Percentiles rank a stretch among this genome's conserved stretches.
phyloP scores from a whole-genome alignment of 2,329 filamentous ascomycete genomes.

The Conoideocrella luteorostrata region DNA sequence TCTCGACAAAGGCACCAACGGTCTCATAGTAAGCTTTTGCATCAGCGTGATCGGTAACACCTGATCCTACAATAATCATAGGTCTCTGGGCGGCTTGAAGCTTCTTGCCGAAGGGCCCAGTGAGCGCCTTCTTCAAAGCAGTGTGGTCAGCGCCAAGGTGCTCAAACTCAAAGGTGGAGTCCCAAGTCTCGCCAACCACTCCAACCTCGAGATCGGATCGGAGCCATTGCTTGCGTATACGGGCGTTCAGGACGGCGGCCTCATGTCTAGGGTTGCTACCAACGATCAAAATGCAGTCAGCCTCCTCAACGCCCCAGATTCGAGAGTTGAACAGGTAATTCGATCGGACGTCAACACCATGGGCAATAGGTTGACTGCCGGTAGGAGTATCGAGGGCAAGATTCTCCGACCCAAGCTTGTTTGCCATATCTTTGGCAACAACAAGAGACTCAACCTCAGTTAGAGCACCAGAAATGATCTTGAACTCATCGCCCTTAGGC shows the following conservation, averaged over 20 bases:
- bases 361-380: conserved; percentile 76
- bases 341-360: conserved; percentile 87
- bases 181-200: conserved; percentile 82
- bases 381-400: conserved; percentile 84
- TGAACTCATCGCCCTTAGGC: conserved; percentile 90
- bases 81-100: conserved; percentile 80
- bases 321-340: conserved; percentile 97
- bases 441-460: conserved; percentile 90
- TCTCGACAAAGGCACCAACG: conserved; percentile 85
- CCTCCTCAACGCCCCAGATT: conserved; percentile 89
- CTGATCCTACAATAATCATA: conserved; percentile 95
- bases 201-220: conserved; percentile 90
- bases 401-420: conserved; percentile 94
- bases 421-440: conserved; percentile 93
- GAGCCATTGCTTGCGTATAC: conserved; percentile 97
- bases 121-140: conserved; percentile 76
- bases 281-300: conserved; percentile 84
- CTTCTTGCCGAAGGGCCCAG: conserved; percentile 88
- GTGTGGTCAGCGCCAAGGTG: conserved; percentile 76
- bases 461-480: conserved; percentile 85
- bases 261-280: conserved; percentile 95
- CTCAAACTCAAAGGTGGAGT: conserved; percentile 93
- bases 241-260: conserved; percentile 89
- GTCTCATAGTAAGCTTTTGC: conserved; percentile 91
- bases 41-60: conserved; percentile 83